Percentiles rank a stretch among this genome's conserved stretches.
Conservation (phyloP, 2,329 filamentous ascomycete species). For the Aspergillus sp. region DNA sequence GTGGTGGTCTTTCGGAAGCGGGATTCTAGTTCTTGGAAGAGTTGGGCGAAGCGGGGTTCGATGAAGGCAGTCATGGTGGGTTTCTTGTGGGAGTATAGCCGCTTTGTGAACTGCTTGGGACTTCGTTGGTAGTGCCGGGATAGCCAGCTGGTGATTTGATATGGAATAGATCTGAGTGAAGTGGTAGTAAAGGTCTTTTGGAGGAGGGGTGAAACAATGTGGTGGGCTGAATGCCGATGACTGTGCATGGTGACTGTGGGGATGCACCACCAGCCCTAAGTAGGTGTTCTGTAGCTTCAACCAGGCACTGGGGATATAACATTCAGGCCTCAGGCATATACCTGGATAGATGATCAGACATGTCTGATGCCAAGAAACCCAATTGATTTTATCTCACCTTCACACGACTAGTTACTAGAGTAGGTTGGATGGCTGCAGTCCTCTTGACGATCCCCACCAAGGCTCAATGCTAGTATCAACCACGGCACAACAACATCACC, state of each 20-base stretch:
- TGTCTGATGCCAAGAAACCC: no score
- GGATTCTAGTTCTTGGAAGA: background rate
- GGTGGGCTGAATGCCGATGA: background rate
- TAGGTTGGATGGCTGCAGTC: no score
- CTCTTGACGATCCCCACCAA: no score
- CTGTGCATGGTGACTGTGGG: background rate
- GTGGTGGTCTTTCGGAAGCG: slow-evolving; percentile 4
- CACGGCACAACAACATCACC: no score
- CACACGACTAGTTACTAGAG: no score
- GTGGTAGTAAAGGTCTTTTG: background rate
- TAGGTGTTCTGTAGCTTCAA: background rate
- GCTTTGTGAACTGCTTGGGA: background rate
- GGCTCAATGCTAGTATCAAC: no score
- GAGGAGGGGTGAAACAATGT: background rate
- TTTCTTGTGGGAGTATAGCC: slow-evolving; percentile 16
- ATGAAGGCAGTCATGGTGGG: slow-evolving; percentile 15
- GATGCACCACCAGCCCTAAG: background rate
- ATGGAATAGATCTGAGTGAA: background rate
- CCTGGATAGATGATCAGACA: no score
- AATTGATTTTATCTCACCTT: no score
- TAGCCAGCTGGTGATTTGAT: no score
- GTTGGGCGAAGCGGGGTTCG: slow-evolving; percentile 24
- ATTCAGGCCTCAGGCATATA: no score
- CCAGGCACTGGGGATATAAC: background rate
- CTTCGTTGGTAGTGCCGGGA: background rate